Evolutionary conservation across 2,329 filamentous ascomycete species (phyloP).

Genomic region (Emericellopsis atlantica): DNA sequence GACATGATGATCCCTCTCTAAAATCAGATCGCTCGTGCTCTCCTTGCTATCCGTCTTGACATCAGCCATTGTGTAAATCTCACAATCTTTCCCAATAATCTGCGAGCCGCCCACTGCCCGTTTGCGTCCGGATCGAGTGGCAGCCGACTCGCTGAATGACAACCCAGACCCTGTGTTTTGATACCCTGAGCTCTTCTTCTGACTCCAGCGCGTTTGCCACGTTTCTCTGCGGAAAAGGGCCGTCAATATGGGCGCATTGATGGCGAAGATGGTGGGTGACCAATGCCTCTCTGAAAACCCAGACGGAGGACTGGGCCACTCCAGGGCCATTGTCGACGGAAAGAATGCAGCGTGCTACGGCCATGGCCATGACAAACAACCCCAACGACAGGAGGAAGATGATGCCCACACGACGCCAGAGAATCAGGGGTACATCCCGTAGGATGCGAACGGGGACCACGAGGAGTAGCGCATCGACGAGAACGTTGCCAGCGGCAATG

Average conservation of each 20-base stretch:
- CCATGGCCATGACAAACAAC: conserved; percentile 3
- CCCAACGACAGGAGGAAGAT: conserved; percentile 2
- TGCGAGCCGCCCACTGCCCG: no score
- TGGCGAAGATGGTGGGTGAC: conserved; percentile 3
- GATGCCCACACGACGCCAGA: conserved; percentile 1
- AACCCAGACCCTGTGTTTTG: not conserved
- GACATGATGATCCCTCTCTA: no score
- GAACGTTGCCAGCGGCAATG: conserved; percentile 2
- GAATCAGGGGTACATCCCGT: not conserved
- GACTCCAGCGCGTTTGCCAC: not conserved
- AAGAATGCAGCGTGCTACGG: conserved; percentile 2
- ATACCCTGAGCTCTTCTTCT: not conserved
- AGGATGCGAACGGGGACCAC: conserved; percentile 1
- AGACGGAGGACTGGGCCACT: conserved; percentile 1
- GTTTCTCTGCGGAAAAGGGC: conserved; percentile 2
- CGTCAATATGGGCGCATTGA: conserved; percentile 2
- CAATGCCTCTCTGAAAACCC: conserved; percentile 3
- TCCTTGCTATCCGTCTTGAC: conserved; percentile 1
- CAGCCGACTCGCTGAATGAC: not conserved
- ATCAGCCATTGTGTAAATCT: conserved; percentile 1
- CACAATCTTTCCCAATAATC: not conserved
- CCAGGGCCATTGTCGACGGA: conserved; percentile 1
- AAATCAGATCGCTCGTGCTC: conserved; percentile 2
- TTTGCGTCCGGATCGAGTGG: not conserved
- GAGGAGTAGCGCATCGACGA: conserved; percentile 1